These are phyloP conservation scores for Santalum album DNA, from an alignment of 164 flowering plant species.

Conservation along the genomic window DNA sequence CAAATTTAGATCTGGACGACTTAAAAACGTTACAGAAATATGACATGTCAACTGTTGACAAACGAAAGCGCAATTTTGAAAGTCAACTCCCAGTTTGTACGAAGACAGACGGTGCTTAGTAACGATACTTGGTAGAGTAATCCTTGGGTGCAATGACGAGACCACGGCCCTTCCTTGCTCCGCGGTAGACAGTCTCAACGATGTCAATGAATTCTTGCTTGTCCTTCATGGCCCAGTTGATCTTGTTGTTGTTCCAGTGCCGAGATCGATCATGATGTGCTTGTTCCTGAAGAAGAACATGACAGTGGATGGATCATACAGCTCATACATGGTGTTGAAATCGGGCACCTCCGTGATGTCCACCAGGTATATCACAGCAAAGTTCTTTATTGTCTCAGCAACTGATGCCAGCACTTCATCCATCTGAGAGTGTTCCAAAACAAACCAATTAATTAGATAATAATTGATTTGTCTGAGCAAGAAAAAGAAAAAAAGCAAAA, in stretches of 20 bases:
- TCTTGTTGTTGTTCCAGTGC: conserved; percentile 98
- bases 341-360: conserved; percentile 94
- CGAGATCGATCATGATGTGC: conserved; percentile 94
- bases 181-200: conserved; percentile 85
- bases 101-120: too few species aligned
- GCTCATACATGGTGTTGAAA: conserved; percentile 93
- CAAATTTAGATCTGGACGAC: too few species aligned
- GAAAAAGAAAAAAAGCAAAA: background rate
- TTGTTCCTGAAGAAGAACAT: conserved; percentile 98
- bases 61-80: too few species aligned
- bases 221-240: conserved; percentile 95
- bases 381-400: conserved; percentile 88
- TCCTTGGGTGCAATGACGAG: conserved; percentile 94
- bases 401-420: conserved; percentile 91
- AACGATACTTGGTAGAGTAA: conserved; percentile 93
- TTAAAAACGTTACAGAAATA: too few species aligned
- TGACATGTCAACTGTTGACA: too few species aligned
- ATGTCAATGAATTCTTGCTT: conserved; percentile 96
- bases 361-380: conserved; percentile 86
- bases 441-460: background rate
- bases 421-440: conserved; percentile 50
- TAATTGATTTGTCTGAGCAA: background rate
- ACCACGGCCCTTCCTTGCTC: conserved; percentile 94
- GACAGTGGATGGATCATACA: conserved; percentile 85
- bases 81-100: too few species aligned